Evolutionary conservation across 768 basidiomycete species (phyloP), one percentile per base, ranked within the genome.

Genomic region (Lepiota venenata): DNA sequence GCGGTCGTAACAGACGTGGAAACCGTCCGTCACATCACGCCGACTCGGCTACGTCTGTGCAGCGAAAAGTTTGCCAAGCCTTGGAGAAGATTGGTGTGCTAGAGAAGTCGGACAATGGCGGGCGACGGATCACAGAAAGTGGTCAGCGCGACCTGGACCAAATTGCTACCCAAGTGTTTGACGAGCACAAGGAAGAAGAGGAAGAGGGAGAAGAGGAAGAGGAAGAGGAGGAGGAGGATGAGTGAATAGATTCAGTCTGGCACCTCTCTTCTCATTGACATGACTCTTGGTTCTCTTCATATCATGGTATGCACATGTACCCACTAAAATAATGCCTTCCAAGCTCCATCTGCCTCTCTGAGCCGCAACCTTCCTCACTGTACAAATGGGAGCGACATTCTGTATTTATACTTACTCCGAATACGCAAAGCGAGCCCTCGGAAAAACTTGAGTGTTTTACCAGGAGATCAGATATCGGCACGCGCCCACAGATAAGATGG

Each of bases 31-130:
- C 92, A 59, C 94, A 96, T 79, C 96, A 98, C 76, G 85, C 82
- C 53, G 80, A 89, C 68, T 82, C 85, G 21, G 93, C 95, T 40
- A 80, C 87, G 52, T 87, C 87, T 54, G 91, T 98, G 47, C 93
- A 98, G 74, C 89, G 95, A 69, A 94, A 91, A 75, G 77, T 98
- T 62, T 93, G 95, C 77, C 96, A 99, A 76, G 85, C 93, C 43
- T 79, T 98, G 63, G 96, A 98, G 82, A 97, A 96, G 82, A 98
- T 99, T 67, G 95, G 95, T 66, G 97, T 98, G 56, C 80, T 98
- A 65, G 97, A 98, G 78, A 81, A 88, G 74, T 84, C 89, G 57
- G 85, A 89, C 41, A 93, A 95, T 67, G 97, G 96, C 63, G 96
- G 96, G 58, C 86, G 97, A 66, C 85, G 91, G 76, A 96, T 98